Percentiles rank a stretch among this genome's conserved stretches.
phyloP scores from a whole-genome alignment of 768 basidiomycete genomes.

The Boletus patriciae region DNA sequence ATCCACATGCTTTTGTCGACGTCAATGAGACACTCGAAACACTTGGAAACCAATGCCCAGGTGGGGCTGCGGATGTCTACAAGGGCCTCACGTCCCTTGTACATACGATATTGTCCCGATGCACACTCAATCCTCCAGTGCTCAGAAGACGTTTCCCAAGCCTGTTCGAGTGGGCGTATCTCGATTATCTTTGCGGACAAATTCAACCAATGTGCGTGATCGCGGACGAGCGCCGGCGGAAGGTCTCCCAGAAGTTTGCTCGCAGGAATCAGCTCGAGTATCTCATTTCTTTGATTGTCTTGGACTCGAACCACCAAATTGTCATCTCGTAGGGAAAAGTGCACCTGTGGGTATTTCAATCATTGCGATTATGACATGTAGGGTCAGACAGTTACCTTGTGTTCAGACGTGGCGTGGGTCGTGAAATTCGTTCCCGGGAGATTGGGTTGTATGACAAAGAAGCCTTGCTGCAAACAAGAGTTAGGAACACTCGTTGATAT shows the following conservation, averaged over 20 bases:
- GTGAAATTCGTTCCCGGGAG: neutral
- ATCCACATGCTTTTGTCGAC: too few relatives aligned
- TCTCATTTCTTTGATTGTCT: neutral
- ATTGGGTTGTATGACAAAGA: too few relatives aligned
- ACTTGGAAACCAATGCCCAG: slow-evolving; percentile 16
- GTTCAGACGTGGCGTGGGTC: too few relatives aligned
- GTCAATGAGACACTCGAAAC: neutral
- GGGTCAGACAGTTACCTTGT: neutral
- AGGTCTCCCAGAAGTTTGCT: neutral
- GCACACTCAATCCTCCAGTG: slow-evolving; percentile 23
- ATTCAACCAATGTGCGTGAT: slow-evolving; percentile 28
- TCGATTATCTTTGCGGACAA: slow-evolving; percentile 18
- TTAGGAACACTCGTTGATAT: too few relatives aligned
- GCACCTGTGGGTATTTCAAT: neutral
- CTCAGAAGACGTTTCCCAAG: slow-evolving; percentile 17
- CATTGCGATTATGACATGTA: neutral
- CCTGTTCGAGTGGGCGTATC: slow-evolving; percentile 14
- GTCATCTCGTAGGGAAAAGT: neutral
- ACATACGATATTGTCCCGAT: neutral
- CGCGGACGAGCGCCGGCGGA: neutral
- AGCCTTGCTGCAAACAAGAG: neutral
- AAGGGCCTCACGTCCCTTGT: slow-evolving; percentile 6
- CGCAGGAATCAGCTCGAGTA: neutral
- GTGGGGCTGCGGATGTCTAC: slow-evolving; percentile 22
- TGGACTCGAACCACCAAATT: neutral